Conservation (phyloP, 257 asterid species). For the Fraxinus anomala region DNA sequence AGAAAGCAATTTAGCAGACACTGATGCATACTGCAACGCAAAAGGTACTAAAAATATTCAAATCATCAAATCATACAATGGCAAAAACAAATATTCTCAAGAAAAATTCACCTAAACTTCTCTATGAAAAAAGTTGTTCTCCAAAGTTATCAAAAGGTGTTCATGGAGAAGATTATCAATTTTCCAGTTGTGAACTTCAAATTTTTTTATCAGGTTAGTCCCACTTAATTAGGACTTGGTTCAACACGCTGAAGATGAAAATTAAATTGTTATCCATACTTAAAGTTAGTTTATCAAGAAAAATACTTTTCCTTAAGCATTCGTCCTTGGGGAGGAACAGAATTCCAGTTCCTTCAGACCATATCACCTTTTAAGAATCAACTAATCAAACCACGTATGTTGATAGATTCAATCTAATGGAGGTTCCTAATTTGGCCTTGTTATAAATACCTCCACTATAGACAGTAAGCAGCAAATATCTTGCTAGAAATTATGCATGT, state of each 20-base stretch:
- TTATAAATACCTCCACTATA: not conserved
- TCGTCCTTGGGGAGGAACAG: not conserved
- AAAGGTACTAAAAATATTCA: not conserved
- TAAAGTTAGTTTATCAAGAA: not conserved
- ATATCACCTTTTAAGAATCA: not conserved
- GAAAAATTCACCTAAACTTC: too few relatives aligned
- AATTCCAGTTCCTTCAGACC: not conserved
- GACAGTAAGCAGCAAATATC: not conserved
- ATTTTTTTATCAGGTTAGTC: not conserved
- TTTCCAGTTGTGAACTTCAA: not conserved
- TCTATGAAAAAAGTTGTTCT: not conserved
- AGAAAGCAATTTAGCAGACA: not conserved
- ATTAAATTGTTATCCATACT: too few relatives aligned
- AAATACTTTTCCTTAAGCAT: not conserved
- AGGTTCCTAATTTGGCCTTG: not conserved
- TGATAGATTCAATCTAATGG: too few relatives aligned
- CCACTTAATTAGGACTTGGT: not conserved
- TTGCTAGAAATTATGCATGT: not conserved
- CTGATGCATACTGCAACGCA: not conserved
- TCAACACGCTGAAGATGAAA: not conserved
- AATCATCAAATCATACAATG: not conserved
- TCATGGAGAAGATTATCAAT: not conserved
- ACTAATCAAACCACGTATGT: not conserved
- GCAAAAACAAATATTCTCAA: not conserved
- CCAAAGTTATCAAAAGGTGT: not conserved